Conservation (phyloP, 2,329 filamentous ascomycete genomes). For the Ophiostoma australiae region DNA sequence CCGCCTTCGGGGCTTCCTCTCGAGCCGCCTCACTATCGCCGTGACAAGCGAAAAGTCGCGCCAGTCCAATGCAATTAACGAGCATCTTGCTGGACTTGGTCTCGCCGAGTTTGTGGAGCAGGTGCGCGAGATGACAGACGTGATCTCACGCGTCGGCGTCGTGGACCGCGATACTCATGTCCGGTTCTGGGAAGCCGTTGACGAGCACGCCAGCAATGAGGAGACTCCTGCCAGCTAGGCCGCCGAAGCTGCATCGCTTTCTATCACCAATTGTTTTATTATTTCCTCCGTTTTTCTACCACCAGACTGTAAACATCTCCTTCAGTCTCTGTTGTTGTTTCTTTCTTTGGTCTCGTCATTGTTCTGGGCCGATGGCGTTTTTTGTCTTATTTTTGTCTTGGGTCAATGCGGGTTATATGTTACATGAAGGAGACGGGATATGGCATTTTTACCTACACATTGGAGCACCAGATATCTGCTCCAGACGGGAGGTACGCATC, state of each 20-base stretch:
- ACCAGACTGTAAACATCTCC: not conserved
- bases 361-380: not conserved
- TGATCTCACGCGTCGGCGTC: conserved; percentile 58
- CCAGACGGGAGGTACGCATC: not conserved
- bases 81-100: conserved; percentile 64
- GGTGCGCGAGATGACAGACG: conserved; percentile 64
- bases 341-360: not conserved
- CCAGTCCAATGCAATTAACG: conserved; percentile 62
- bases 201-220: conserved; percentile 9
- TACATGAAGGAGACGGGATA: not conserved
- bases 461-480: not conserved
- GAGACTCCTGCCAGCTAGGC: not conserved
- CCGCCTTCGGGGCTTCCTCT: conserved; percentile 61
- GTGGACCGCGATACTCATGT: conserved; percentile 66
- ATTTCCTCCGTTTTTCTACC: not conserved
- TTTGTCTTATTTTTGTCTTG: not conserved
- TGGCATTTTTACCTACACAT: not conserved
- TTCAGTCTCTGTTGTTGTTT: not conserved
- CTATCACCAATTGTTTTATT: not conserved
- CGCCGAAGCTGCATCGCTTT: not conserved
- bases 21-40: conserved; percentile 58
- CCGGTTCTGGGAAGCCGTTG: conserved; percentile 64
- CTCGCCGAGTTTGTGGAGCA: conserved; percentile 68
- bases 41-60: conserved; percentile 67
- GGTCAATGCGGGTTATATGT: not conserved